phyloP scores from a whole-genome alignment of 345 rosid species.

The Eucalyptus camaldulensis region DNA sequence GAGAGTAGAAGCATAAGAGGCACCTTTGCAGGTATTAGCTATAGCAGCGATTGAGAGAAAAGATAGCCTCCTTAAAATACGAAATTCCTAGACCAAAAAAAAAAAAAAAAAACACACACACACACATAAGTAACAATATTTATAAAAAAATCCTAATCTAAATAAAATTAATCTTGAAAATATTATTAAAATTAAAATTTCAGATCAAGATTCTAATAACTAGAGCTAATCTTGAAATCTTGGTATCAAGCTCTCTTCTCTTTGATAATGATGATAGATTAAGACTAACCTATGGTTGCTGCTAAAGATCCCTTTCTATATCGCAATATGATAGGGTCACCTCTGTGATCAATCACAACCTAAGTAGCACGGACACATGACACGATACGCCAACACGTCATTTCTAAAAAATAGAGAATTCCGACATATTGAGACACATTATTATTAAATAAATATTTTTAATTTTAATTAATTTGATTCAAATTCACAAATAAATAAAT shows the following conservation, averaged over 20 bases:
- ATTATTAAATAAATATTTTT: too few relatives aligned
- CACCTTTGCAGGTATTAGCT: neutral
- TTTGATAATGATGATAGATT: neutral
- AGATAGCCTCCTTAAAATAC: neutral
- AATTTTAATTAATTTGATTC: too few relatives aligned
- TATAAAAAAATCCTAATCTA: neutral
- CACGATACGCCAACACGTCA: accelerated
- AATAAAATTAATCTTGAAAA: neutral
- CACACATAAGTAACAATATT: neutral
- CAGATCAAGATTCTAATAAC: neutral
- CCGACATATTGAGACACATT: accelerated
- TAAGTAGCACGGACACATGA: accelerated
- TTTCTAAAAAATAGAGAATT: accelerated
- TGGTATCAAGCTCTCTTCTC: neutral
- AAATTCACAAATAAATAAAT: too few relatives aligned
- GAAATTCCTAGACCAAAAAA: too few relatives aligned
- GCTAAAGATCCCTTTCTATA: neutral
- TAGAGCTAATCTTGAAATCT: neutral
- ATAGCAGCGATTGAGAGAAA: neutral
- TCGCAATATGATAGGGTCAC: neutral
- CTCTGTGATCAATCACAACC: neutral
- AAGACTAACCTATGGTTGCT: neutral
- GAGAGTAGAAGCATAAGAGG: neutral
- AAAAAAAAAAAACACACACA: neutral
- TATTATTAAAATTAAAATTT: neutral